phyloP scores from a whole-genome alignment of 805 yeast species.

The Cyberlindnera amylophila region DNA sequence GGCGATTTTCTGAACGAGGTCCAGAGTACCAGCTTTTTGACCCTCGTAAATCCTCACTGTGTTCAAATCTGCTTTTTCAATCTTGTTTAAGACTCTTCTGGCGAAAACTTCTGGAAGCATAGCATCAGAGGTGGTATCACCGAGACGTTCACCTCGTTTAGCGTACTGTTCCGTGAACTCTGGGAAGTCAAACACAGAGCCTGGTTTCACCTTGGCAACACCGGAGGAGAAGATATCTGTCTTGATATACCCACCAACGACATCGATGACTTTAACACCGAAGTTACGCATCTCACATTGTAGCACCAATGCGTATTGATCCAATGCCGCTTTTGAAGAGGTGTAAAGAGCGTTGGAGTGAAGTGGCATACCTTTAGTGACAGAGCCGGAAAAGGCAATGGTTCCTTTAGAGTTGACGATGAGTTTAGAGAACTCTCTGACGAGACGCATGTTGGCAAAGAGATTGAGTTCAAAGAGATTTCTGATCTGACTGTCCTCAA shows the following conservation, averaged over 20 bases:
- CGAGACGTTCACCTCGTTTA: constrained; percentile 8
- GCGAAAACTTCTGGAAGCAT: constrained; percentile 40
- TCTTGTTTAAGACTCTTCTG: constrained; percentile 35
- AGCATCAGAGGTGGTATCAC: constrained; percentile 6
- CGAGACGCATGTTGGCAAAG: constrained; percentile 37
- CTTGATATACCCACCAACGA: constrained; percentile 40
- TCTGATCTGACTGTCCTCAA: constrained; percentile 28
- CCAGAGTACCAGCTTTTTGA: constrained; percentile 13
- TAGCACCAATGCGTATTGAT: constrained; percentile 35
- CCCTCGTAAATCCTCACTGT: constrained; percentile 25
- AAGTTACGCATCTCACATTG: constrained; percentile 38
- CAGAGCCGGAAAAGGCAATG: constrained; percentile 39
- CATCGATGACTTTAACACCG: constrained; percentile 39
- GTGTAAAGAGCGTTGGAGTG: constrained; percentile 36
- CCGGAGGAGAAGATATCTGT: constrained; percentile 29
- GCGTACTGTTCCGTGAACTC: constrained; percentile 18
- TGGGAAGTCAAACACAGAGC: constrained; percentile 21
- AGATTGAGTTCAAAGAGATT: constrained; percentile 33
- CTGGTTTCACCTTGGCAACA: constrained; percentile 10
- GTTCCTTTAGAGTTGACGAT: constrained; percentile 37
- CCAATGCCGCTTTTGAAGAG: constrained; percentile 42
- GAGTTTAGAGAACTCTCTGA: constrained; percentile 33
- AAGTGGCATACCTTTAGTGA: constrained; percentile 34
- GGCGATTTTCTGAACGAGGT: constrained; percentile 4
- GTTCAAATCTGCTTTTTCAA: constrained; percentile 16